Base-by-base conservation (phyloP, 768 basidiomycete species). In the Leccinum truebloodii region DNA sequence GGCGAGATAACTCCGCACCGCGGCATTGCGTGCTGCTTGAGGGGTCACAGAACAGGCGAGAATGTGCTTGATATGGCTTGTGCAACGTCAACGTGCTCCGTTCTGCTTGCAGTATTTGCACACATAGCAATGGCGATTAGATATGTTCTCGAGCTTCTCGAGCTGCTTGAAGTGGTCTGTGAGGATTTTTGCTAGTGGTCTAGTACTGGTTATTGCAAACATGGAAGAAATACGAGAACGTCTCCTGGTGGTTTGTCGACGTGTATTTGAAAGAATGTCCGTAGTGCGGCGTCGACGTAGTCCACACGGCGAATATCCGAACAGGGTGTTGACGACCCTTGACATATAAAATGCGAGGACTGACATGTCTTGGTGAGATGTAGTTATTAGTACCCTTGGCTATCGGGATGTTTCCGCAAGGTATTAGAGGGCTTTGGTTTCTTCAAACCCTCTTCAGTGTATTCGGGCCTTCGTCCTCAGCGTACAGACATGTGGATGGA, bases 261-360 rank as follows among this genome's bases (percentile, higher is more conserved):
- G 69, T 98, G 97, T 60, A 98, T 90, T 73, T 97, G 92, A 76
- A 95, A 97, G 74, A 98, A 94, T 2, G 93, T 94, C 60, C 94
- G 87, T 72, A 97, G 79, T 12, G 95, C 92, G 13, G 94, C 86
- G 61, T 97, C 94, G 51, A 91, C 76, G 66, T 95, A 26, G 26
- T 6, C 26, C 26, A 26, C 26, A 6, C 6, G 26, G 26, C 26
- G 26, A 87, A 91, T 63, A 93, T 88, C 67, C 85, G 84, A 52
- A 99, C 97, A 18, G 92, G 87, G 68, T 95, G 90, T 73, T 97
- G 94, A 34, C 97, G 87, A 32, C 97, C 97, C 76, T 94, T 86
- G 56, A 98, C 84, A 68, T 95, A 95, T 24, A 98, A 73, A 30
- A 98, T 88, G 54, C 88, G 90, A 3, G 94, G 92, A 61, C 95